Base-by-base conservation (phyloP, 305 asterid species). In the Fraxinus angustifolia region DNA sequence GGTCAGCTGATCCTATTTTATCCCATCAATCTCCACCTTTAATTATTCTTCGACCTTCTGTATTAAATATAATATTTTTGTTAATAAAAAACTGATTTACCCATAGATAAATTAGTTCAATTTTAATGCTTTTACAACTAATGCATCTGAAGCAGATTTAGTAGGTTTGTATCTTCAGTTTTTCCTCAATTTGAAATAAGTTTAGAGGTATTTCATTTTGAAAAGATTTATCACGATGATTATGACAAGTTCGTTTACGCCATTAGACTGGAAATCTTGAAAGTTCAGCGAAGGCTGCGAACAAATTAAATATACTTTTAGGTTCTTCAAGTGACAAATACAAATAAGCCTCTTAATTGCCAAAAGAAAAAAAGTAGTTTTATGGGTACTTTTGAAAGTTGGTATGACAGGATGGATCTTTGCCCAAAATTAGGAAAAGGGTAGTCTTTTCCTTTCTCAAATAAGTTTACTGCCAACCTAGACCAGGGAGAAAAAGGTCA, bases 401-500 rank as follows among this genome's bases (percentile, higher is more conserved):
- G 71, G 16, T 0, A 21, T 2, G 72, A 1, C 16, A 60, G 11
- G 72, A 60, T 7, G 40, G 17, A 68, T 53, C 17, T 74, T 77
- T 42, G 7, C 26, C 58, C 40, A 72, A 65, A 16, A 38, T 58
- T 77, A 67, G 68, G 50, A n/a, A 62, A 23, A 72, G 8, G 68
- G 35, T n/a, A 53, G 53, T 21, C 3, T 10, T 62, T 62, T 62
- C n/a, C 30, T 76, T 53, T 79, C 53, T 77, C 19, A 58, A 70
- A 38, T 33, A 80, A 65, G 77, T 62, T 62, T 23, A 62, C n/a
- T 26, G 35, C 8, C 35, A 65, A 8, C 14, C 40, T 68, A 68
- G 36, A 81, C 70, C 58, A 50, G 42, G 31, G 38, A 40, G n/a
- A 73, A 81, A 73, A 79, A 34, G 76, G 38, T 12, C 73, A 82